Base-by-base conservation (phyloP, 352 stramenopile genomes). In the Pythium phragmitis region DNA sequence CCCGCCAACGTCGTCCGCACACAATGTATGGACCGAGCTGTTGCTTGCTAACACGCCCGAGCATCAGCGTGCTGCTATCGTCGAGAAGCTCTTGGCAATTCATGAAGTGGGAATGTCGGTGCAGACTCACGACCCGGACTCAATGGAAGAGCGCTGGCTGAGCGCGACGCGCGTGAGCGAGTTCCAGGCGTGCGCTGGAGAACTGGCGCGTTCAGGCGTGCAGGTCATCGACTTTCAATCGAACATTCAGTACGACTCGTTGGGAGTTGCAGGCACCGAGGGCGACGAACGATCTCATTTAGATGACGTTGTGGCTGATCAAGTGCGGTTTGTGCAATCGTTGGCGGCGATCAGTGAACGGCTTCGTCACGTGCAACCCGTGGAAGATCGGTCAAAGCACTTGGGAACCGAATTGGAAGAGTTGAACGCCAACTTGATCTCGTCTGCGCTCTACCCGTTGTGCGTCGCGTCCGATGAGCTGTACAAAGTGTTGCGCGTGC, bases 261-360 rank as follows among this genome's bases (percentile, higher is more conserved):
- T 92, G 47, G 50, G 65, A 42, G 33, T 85, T 14, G 68, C 76
- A 4, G 65, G 63, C 12, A 65, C 21, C 5, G 59, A 36, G 6
- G 26, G 52, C 17, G 60, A 59, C n/a, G 47, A 64, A 17, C 57
- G 34, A 9, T 39, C 56, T 12, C 70, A 74, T 3, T 66, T 92
- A 17, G 77, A 92, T 28, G 70, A 76, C n/a, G 60, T 92, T 9
- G 79, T 92, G 19, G 74, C 87, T 1, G 80, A 92, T 39, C 83
- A 92, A 73, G 83, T 92, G 37, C 75, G 70, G 19, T 92, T 92
- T 49, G 83, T 92, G 34, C 75, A 92, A 67, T 87, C 77, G 5
- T 55, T 92, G 3, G 81, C 80, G 2, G 80, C 74, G 0, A 92
- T 92, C 47, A 90, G 81, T 49, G 84, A 92, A 34, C 73, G 79